Conservation (phyloP, 2,329 filamentous ascomycete species). For the Aspergillus sergii region DNA sequence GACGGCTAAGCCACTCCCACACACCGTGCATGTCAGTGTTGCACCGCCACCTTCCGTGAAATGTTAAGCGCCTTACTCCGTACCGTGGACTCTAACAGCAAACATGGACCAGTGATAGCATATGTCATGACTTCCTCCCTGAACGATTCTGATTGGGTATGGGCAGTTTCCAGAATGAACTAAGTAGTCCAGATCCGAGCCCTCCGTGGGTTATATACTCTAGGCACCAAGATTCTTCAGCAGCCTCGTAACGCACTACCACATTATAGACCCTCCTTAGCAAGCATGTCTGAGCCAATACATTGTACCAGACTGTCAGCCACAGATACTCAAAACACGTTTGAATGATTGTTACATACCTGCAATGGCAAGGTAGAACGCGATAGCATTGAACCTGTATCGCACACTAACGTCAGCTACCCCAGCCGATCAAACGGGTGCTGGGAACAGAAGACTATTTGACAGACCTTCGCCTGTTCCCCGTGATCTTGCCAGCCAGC, state of each 20-base stretch:
- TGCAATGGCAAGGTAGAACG: constrained; percentile 67
- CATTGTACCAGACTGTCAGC: not conserved
- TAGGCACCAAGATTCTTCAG: constrained; percentile 8
- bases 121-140: not conserved
- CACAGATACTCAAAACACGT: not conserved
- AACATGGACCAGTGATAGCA: not conserved
- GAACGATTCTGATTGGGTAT: not conserved
- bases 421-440: not conserved
- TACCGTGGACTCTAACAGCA: not conserved
- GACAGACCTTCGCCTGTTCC: constrained; percentile 56
- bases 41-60: constrained; percentile 20
- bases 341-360: constrained; percentile 45
- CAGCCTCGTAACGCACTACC: not conserved
- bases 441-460: not conserved
- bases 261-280: constrained; percentile 54
- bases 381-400: constrained; percentile 64
- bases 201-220: not conserved
- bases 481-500: constrained; percentile 59
- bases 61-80: not conserved
- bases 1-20: constrained; percentile 16
- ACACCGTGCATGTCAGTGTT: constrained; percentile 1
- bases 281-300: constrained; percentile 43
- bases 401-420: constrained; percentile 17
- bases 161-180: not conserved
- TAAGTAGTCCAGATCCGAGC: not conserved